Conservation (phyloP, 345 rosid species). For the Rhodamnia argentea region DNA sequence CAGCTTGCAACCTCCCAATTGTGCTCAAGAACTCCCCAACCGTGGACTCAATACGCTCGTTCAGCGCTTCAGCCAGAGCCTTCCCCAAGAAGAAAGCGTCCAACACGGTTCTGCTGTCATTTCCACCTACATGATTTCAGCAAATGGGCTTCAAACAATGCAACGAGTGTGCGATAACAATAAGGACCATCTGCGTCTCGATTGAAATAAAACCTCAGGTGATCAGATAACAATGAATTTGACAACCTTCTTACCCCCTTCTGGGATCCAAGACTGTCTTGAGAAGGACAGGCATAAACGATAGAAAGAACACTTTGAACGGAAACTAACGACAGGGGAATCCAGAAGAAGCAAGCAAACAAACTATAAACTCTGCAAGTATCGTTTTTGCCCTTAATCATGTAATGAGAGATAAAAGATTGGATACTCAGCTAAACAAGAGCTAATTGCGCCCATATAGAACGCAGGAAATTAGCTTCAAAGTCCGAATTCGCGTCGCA, state of each 20-base stretch:
- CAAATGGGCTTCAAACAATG: not conserved
- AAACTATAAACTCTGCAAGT: not conserved
- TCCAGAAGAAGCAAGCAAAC: not conserved
- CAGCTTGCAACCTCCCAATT: slow-evolving; percentile 71
- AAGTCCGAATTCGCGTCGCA: not conserved
- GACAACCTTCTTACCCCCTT: not conserved
- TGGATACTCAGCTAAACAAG: not conserved
- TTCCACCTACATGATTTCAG: slow-evolving; percentile 37
- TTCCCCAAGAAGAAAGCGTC: slow-evolving; percentile 96
- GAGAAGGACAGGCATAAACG: not conserved
- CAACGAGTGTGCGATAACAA: not conserved
- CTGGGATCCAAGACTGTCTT: not conserved
- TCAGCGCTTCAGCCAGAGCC: slow-evolving; percentile 83
- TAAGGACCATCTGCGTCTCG: not conserved
- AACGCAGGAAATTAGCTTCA: not conserved
- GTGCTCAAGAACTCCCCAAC: slow-evolving; percentile 74
- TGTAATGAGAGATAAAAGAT: not conserved
- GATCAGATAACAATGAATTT: not conserved
- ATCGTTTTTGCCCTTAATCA: not conserved
- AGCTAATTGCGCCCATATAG: not conserved
- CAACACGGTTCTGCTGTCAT: slow-evolving; percentile 48
- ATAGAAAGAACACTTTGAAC: not conserved
- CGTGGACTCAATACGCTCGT: slow-evolving; percentile 69
- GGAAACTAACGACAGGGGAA: not conserved
- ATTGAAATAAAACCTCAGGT: not conserved